These are phyloP conservation scores for Cutaneotrichosporon sp. DNA, from an alignment of 1,284 basidiomycete genomes.

Conservation along the genomic window DNA sequence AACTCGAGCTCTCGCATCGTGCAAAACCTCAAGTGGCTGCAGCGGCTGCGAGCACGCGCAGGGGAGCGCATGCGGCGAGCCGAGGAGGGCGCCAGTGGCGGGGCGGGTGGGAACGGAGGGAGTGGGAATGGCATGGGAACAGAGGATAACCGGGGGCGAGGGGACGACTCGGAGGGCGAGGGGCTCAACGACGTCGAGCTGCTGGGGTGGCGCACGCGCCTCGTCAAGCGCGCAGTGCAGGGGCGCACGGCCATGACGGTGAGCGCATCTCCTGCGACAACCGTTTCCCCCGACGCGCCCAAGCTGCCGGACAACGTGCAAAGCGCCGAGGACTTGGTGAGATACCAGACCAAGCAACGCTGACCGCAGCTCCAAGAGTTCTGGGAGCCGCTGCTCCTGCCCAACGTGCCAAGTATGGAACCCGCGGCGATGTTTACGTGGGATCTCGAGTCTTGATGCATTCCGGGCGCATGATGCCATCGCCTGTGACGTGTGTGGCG, in stretches of 20 bases:
- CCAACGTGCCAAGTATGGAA: background rate
- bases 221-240: constrained; percentile 25
- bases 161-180: constrained; percentile 1
- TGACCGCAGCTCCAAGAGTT: constrained; percentile 19
- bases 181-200: constrained; percentile 26
- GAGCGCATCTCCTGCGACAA: background rate
- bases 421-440: background rate
- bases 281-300: background rate
- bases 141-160: background rate
- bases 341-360: background rate
- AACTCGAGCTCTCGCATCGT: constrained; percentile 22
- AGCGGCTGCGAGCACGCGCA: constrained; percentile 24
- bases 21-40: constrained; percentile 36
- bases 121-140: background rate
- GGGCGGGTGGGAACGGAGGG: too few species aligned
- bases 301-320: background rate
- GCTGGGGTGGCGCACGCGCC: constrained; percentile 34
- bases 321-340: background rate
- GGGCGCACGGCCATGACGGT: constrained; percentile 17
- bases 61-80: constrained; percentile 7
- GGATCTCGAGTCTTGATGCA: background rate
- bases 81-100: background rate
- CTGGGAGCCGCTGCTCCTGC: constrained; percentile 15
- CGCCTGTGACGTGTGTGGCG: too few species aligned
- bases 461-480: too few species aligned